Evolutionary conservation across 768 basidiomycete genomes (phyloP), one percentile per base, ranked within the genome.

Genomic region (Fomitopsis pulvina): DNA sequence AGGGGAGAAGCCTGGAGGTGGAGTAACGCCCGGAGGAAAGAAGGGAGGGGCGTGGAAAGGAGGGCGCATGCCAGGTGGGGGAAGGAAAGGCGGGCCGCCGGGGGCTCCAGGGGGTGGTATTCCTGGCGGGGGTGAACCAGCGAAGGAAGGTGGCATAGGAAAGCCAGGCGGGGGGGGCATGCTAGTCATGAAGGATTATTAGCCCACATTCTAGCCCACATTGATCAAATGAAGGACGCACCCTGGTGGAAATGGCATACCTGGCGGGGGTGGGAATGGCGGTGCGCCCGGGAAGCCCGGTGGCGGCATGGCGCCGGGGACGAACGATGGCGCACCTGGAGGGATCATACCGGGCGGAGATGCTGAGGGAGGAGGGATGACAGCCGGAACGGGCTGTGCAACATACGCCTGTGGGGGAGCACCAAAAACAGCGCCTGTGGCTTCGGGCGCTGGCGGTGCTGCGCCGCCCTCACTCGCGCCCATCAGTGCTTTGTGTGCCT

Each of bases 401-500:
- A 73, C 70, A 57, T 91, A 92, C 1, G 86, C 72, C 58, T 87
- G 85, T 0, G 89, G 80, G 2, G 84, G 80, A 26, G 84, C 87
- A 20, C 80, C 80, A 58, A 85, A 90, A 0, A 92, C 87, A 3
- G 74, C 78, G 29, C 78, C 71, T n/a, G 72, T 63, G 55, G 69
- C 70, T 43, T 73, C 74, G 10, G 70, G 60, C 1, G 72, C 60
- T 12, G 69, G 56, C 12, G 74, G 67, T 6, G 68, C 56, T 9
- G 51, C 30, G 4, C 60, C 57, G 10, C 66, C 54, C 4, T 77
- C 70, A 21, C 66, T 66, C 7, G 70, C 76, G 22, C 88, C 87
- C 95, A 99, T 97, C 39, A 98, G 76, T 6, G 86, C 86, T 64
- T 85, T 92, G 68, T 98, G 95, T 1, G 91, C 88, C 47, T 81